phyloP scores from a whole-genome alignment of 169 alveolate species.

The Cryptosporidium ryanae region DNA sequence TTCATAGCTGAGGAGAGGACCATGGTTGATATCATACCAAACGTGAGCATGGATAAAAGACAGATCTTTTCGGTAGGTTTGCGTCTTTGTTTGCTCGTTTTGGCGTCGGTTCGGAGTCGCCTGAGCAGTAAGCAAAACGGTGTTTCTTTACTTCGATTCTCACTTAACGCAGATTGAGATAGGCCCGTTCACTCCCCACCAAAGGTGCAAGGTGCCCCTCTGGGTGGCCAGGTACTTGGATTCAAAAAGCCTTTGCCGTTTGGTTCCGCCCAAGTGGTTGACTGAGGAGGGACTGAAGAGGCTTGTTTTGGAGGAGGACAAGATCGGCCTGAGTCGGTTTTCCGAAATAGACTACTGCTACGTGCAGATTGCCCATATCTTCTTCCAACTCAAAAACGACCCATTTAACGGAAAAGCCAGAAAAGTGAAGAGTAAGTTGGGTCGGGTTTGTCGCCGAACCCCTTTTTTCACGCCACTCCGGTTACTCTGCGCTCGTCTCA shows the following conservation, averaged over 20 bases:
- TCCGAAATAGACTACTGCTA: conserved; percentile 22
- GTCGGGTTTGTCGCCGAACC: neutral
- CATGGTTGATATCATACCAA: conserved; percentile 50
- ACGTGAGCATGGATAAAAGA: conserved; percentile 39
- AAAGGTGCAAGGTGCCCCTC: conserved; percentile 53
- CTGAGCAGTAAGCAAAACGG: neutral
- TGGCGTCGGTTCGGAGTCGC: too few species aligned
- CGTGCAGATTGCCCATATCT: conserved; percentile 47
- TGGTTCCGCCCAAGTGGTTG: conserved; percentile 64
- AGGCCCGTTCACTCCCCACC: conserved; percentile 67
- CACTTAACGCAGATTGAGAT: conserved; percentile 22
- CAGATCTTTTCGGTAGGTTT: conserved; percentile 67
- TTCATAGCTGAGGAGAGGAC: conserved; percentile 60
- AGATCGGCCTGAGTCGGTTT: conserved; percentile 13
- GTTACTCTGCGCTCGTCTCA: too few species aligned
- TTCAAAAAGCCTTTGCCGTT: conserved; percentile 32
- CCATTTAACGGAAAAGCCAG: conserved; percentile 64
- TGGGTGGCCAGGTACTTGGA: conserved; percentile 66
- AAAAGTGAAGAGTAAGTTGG: conserved; percentile 61
- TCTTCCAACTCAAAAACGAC: conserved; percentile 39
- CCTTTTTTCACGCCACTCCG: neutral
- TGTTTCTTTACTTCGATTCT: neutral
- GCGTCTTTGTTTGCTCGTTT: neutral
- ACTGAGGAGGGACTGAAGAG: conserved; percentile 58
- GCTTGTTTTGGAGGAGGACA: conserved; percentile 36